These are phyloP conservation scores for Candida parachauliodes DNA, from an alignment of 805 yeast species.

Conservation along the genomic window DNA sequence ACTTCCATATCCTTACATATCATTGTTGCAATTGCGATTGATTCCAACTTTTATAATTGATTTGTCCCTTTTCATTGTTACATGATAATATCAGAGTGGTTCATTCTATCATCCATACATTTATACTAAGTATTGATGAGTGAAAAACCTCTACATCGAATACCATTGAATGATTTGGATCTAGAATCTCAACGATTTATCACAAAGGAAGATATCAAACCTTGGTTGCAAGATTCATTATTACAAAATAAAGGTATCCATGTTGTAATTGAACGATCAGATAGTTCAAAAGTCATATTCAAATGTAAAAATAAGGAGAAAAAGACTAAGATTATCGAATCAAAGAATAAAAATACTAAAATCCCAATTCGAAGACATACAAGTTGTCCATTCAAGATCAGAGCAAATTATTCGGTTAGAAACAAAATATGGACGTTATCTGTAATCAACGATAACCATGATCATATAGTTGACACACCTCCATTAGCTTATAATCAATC, in stretches of 20 bases:
- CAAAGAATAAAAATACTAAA: constrained; percentile 14
- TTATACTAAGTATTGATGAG: too few species aligned
- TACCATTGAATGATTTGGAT: constrained; percentile 20
- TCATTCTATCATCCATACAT: too few species aligned
- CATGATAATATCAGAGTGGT: too few species aligned
- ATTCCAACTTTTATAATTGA: too few species aligned
- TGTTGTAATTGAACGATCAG: constrained; percentile 61
- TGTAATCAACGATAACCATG: constrained; percentile 56
- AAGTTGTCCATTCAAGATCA: constrained; percentile 60
- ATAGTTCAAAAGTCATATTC: constrained; percentile 56
- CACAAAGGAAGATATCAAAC: constrained; percentile 51
- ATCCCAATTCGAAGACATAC: constrained; percentile 18
- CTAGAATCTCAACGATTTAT: constrained; percentile 20
- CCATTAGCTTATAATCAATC: not conserved
- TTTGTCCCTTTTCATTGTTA: too few species aligned
- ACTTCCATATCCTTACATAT: too few species aligned
- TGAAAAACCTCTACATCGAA: constrained; percentile 2
- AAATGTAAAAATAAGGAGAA: constrained; percentile 46
- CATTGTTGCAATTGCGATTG: too few species aligned
- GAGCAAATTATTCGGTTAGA: constrained; percentile 58
- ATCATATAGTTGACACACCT: constrained; percentile 34
- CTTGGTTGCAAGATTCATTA: constrained; percentile 52
- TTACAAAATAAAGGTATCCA: constrained; percentile 47
- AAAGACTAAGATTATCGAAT: constrained; percentile 12
- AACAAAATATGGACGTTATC: constrained; percentile 57